These are phyloP conservation scores for Aspergillus unguis DNA, from an alignment of 2,329 filamentous ascomycete species.

Conservation along the genomic window DNA sequence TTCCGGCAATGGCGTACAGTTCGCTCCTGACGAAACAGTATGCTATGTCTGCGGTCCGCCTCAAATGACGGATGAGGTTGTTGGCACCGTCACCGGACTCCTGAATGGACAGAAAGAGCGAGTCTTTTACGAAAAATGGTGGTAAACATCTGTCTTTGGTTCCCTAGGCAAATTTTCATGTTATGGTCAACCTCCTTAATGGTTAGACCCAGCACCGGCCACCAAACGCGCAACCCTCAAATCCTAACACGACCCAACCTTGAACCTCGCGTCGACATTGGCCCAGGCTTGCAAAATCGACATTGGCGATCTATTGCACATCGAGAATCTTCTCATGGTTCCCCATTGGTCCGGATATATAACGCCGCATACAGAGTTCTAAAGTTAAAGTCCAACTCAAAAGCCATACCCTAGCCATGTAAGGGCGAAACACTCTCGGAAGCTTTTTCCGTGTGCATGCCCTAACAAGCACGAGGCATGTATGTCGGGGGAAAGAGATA, in stretches of 20 bases:
- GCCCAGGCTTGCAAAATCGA: neutral
- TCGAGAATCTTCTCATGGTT: neutral
- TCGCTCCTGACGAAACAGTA: constrained; percentile 39
- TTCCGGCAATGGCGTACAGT: constrained; percentile 28
- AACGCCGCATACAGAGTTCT: neutral
- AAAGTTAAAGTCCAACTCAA: neutral
- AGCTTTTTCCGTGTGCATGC: too few species aligned
- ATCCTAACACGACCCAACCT: neutral
- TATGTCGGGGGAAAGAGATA: too few species aligned
- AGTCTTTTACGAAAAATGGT: constrained; percentile 63
- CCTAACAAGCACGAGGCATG: too few species aligned
- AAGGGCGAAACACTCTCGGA: too few species aligned
- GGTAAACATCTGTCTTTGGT: constrained; percentile 40
- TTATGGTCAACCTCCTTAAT: too few species aligned
- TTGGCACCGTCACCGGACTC: constrained; percentile 38
- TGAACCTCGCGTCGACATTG: neutral
- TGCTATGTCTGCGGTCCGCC: constrained; percentile 69
- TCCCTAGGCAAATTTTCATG: too few species aligned
- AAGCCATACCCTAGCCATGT: neutral
- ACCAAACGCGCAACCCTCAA: neutral
- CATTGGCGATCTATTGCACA: neutral
- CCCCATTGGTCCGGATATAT: neutral
- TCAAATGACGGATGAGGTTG: constrained; percentile 65
- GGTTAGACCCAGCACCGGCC: neutral
- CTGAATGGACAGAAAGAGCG: constrained; percentile 47